These are phyloP conservation scores for Athelia psychrophila DNA, from an alignment of 1,284 basidiomycete species.

Conservation along the genomic window DNA sequence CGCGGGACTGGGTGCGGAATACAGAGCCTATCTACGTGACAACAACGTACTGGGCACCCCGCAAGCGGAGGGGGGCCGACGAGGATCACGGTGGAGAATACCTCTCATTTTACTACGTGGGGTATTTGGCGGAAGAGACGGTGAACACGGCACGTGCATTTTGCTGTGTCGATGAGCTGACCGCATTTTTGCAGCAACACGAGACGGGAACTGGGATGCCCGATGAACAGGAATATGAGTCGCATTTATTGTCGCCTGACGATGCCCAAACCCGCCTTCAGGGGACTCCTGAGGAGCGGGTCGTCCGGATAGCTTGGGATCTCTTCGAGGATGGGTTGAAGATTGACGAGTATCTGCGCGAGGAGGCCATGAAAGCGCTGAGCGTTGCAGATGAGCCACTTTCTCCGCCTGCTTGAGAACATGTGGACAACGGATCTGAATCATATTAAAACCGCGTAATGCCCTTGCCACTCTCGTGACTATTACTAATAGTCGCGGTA, in stretches of 20 bases:
- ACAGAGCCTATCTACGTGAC: conserved; percentile 49
- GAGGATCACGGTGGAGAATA: conserved; percentile 43
- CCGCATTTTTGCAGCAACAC: conserved; percentile 31
- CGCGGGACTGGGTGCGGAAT: conserved; percentile 11
- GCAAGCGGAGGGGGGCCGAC: conserved; percentile 7
- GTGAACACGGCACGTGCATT: conserved; percentile 30
- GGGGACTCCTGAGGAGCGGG: not conserved
- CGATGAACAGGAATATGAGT: conserved; percentile 46
- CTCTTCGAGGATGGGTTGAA: no score
- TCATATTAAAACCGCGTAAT: no score
- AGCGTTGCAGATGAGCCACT: no score
- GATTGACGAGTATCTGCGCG: no score
- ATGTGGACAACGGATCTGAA: no score
- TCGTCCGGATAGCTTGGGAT: not conserved
- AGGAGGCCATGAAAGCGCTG: no score
- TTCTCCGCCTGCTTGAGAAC: no score
- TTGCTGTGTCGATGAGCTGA: not conserved
- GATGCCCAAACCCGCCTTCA: conserved; percentile 17
- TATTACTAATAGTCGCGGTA: no score
- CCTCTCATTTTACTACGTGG: conserved; percentile 49
- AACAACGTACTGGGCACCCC: conserved; percentile 26
- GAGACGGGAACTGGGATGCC: conserved; percentile 52
- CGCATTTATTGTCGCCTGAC: conserved; percentile 23
- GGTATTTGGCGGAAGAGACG: conserved; percentile 48
- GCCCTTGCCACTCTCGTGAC: no score